phyloP scores from a whole-genome alignment of 2,329 filamentous ascomycete genomes.

The Cercospora sojina region DNA sequence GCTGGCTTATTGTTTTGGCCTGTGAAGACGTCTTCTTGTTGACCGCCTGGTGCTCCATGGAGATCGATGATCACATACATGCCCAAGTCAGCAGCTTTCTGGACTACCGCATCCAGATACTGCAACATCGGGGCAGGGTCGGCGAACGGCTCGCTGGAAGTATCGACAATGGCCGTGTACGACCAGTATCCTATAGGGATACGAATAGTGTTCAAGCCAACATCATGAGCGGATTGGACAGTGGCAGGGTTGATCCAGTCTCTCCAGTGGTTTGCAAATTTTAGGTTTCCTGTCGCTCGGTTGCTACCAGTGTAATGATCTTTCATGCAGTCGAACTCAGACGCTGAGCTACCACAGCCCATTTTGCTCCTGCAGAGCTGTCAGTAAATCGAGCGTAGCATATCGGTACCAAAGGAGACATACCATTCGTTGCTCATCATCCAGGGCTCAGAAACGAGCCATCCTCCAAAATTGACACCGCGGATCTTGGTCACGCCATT shows the following conservation, averaged over 20 bases:
- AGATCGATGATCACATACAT: conserved; percentile 20
- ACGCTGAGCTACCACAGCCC: conserved; percentile 11
- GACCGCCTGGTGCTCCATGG: conserved; percentile 14
- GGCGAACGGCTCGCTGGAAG: conserved; percentile 6
- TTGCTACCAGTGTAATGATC: conserved; percentile 16
- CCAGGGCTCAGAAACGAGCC: conserved; percentile 13
- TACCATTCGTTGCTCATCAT: conserved; percentile 11
- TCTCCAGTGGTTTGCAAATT: conserved; percentile 15
- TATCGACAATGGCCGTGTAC: conserved; percentile 11
- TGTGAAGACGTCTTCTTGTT: conserved; percentile 13
- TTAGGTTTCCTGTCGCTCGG: conserved; percentile 2
- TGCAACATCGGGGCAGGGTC: conserved; percentile 6
- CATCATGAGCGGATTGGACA: conserved; percentile 12
- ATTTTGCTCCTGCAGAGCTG: conserved; percentile 9
- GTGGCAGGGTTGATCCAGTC: conserved; percentile 14
- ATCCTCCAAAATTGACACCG: conserved; percentile 17
- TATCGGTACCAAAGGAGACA: neutral
- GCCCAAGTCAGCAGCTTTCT: conserved; percentile 11
- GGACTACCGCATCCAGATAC: conserved; percentile 13
- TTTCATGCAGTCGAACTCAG: conserved; percentile 18
- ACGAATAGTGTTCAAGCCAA: conserved; percentile 18
- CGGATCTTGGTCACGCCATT: conserved; percentile 15
- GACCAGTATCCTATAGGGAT: conserved; percentile 19
- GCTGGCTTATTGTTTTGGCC: conserved; percentile 15
- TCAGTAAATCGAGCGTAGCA: neutral